Conservation (phyloP, 257 asterid genomes). For the Solanum lignicaule region DNA sequence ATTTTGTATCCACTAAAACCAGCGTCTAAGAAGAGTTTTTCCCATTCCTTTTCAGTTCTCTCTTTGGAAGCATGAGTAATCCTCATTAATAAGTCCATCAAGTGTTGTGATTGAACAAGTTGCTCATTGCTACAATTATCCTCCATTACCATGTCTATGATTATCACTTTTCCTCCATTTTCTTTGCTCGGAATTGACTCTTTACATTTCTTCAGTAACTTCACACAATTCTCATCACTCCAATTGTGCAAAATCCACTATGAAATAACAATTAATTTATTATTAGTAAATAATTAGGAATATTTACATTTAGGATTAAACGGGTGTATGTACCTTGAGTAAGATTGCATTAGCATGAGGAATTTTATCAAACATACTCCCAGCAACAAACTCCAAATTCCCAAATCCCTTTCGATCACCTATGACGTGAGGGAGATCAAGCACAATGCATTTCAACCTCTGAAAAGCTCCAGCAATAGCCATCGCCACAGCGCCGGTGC, state of each 20-base stretch:
- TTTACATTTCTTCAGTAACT: background rate
- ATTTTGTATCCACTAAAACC: background rate
- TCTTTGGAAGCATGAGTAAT: background rate
- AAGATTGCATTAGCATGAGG: background rate
- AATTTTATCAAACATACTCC: background rate
- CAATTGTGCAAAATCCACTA: background rate
- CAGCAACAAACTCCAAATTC: background rate
- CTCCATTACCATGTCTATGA: background rate
- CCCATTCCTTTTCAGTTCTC: background rate
- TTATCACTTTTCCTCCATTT: background rate
- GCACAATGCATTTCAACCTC: background rate
- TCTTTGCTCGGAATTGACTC: background rate
- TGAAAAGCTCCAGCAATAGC: background rate
- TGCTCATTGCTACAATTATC: background rate
- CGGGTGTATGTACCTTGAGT: background rate
- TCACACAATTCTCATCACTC: background rate
- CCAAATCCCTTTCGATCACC: background rate
- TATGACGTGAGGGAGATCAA: background rate
- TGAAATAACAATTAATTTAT: background rate
- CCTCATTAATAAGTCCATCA: background rate
- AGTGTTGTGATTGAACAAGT: background rate
- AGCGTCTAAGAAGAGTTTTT: background rate
- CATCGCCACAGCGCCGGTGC: background rate
- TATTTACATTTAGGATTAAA: background rate
- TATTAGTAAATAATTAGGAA: background rate